Conservation (phyloP, 768 basidiomycete species). For the Podaxis mareebaensis region DNA sequence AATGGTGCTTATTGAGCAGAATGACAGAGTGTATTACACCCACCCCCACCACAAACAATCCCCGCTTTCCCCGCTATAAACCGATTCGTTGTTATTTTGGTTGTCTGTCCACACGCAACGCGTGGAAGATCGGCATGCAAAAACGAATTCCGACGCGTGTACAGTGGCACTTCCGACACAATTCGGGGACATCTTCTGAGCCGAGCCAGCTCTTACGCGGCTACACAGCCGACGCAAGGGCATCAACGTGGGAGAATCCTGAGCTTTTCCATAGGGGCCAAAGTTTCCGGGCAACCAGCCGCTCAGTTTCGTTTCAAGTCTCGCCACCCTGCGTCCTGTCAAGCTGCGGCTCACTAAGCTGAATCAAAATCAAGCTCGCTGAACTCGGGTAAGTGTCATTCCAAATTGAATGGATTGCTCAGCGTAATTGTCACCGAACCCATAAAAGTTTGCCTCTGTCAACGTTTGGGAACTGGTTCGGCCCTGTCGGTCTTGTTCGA, state of each 20-base stretch:
- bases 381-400: not conserved
- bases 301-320: too few relatives aligned
- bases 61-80: not conserved
- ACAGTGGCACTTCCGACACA: too few relatives aligned
- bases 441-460: not conserved
- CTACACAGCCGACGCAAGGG: too few relatives aligned
- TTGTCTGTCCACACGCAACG: not conserved
- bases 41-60: not conserved
- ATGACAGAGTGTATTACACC: not conserved
- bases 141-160: not conserved
- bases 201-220: not conserved
- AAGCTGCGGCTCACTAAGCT: not conserved
- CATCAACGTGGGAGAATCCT: too few relatives aligned
- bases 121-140: not conserved
- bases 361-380: not conserved
- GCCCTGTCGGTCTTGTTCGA: not conserved
- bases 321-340: too few relatives aligned
- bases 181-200: not conserved
- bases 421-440: too few relatives aligned
- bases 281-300: too few relatives aligned
- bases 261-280: too few relatives aligned
- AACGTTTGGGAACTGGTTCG: not conserved
- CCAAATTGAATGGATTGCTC: not conserved
- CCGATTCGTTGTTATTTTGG: conserved; percentile 11
- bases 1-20: conserved; percentile 12